These are phyloP conservation scores for Talaromyces marneffei DNA, from an alignment of 2,329 filamentous ascomycete species.

Conservation along the genomic window DNA sequence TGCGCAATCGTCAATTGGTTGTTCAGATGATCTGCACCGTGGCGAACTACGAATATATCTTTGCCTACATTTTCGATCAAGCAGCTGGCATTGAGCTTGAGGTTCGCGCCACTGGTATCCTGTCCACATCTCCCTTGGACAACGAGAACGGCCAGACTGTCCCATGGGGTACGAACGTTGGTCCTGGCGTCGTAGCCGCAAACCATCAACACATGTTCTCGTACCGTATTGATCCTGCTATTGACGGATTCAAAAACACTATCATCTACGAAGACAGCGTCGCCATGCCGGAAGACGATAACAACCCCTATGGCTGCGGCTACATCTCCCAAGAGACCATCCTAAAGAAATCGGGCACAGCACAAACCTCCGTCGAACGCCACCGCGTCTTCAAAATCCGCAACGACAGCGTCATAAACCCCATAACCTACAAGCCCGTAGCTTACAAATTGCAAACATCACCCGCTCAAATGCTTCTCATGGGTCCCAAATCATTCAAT, in stretches of 20 bases:
- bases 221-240: slow-evolving; percentile 55
- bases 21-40: slow-evolving; percentile 66
- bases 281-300: slow-evolving; percentile 50
- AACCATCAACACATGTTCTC: slow-evolving; percentile 73
- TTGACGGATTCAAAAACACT: slow-evolving; percentile 52
- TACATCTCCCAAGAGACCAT: slow-evolving; percentile 47
- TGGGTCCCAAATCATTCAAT: slow-evolving; percentile 49
- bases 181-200: slow-evolving; percentile 60
- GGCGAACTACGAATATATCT: slow-evolving; percentile 67
- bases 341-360: slow-evolving; percentile 45
- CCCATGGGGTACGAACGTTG: slow-evolving; percentile 62
- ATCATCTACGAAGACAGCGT: slow-evolving; percentile 53
- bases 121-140: slow-evolving; percentile 62
- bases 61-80: slow-evolving; percentile 67
- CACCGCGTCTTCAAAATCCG: slow-evolving; percentile 55
- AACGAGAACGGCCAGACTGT: slow-evolving; percentile 54
- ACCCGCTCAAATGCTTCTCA: slow-evolving; percentile 51
- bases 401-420: slow-evolving; percentile 49
- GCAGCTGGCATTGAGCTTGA: slow-evolving; percentile 63
- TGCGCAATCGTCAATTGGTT: slow-evolving; percentile 60
- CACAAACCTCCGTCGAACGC: slow-evolving; percentile 44
- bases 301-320: slow-evolving; percentile 53
- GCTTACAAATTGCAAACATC: slow-evolving; percentile 52
- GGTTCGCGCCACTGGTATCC: slow-evolving; percentile 62
- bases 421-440: slow-evolving; percentile 49